Conservation (phyloP, 108 stramenopile genomes). For the Fragilariopsis cylindrus region DNA sequence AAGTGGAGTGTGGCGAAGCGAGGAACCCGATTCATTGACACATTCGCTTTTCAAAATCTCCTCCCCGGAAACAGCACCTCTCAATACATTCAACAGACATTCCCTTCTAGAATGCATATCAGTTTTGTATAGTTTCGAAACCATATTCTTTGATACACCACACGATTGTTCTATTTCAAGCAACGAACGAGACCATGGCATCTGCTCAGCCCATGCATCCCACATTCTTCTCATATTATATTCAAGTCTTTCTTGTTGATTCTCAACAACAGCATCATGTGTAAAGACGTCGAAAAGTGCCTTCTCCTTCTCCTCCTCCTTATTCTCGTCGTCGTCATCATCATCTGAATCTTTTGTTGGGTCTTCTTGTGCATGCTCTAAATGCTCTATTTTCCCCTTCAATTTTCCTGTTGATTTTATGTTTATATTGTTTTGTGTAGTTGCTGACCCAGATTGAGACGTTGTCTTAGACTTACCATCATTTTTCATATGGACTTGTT, state of each 20-base stretch:
- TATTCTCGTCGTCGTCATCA: neutral
- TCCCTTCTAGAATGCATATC: constrained; percentile 42
- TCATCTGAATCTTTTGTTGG: constrained; percentile 1
- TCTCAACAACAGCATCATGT: constrained; percentile 25
- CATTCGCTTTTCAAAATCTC: neutral
- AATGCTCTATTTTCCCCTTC: neutral
- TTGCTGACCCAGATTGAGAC: neutral
- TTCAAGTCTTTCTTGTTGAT: constrained; percentile 32
- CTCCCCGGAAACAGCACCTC: constrained; percentile 9
- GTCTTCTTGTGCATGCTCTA: neutral
- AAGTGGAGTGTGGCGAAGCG: constrained; percentile 34
- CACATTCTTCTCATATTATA: constrained; percentile 54
- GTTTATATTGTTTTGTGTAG: neutral
- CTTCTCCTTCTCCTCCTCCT: neutral
- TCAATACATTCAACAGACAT: constrained; percentile 36
- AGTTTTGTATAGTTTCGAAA: constrained; percentile 40
- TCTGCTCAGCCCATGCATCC: constrained; percentile 64
- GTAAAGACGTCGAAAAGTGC: constrained; percentile 41
- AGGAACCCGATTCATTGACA: neutral
- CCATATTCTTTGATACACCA: constrained; percentile 23
- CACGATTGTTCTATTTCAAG: constrained; percentile 45
- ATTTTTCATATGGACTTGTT: constrained; percentile 29
- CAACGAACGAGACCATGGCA: constrained; percentile 43
- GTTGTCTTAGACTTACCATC: neutral
- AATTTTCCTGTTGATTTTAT: neutral